These are phyloP conservation scores for Phylloporus rhodoxanthus DNA, from an alignment of 768 basidiomycete species.

Conservation along the genomic window DNA sequence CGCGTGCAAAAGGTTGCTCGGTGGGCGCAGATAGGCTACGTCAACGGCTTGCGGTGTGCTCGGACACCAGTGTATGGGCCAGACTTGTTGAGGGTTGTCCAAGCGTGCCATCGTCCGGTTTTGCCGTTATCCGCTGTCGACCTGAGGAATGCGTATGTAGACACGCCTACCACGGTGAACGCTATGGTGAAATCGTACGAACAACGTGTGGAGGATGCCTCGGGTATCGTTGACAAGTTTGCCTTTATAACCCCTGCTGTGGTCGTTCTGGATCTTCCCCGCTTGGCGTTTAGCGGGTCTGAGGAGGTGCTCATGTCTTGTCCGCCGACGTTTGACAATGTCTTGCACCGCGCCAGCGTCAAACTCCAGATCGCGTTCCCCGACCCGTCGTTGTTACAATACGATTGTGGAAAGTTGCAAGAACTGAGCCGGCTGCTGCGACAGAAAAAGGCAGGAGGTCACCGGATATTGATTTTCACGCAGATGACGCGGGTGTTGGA, in stretches of 20 bases:
- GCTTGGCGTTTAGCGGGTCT: slow-evolving; percentile 49
- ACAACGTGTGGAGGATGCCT: slow-evolving; percentile 51
- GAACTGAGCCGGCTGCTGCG: slow-evolving; percentile 72
- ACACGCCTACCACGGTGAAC: slow-evolving; percentile 38
- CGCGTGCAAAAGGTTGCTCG: slow-evolving; percentile 48
- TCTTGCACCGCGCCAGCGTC: slow-evolving; percentile 67
- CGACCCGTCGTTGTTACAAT: slow-evolving; percentile 81
- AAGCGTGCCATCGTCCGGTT: slow-evolving; percentile 40
- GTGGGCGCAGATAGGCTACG: slow-evolving; percentile 65
- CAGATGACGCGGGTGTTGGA: slow-evolving; percentile 96
- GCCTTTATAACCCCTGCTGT: slow-evolving; percentile 76
- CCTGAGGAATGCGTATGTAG: slow-evolving; percentile 35
- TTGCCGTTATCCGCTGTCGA: slow-evolving; percentile 46
- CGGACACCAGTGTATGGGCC: slow-evolving; percentile 38
- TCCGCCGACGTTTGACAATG: slow-evolving; percentile 52
- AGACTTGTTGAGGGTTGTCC: slow-evolving; percentile 41
- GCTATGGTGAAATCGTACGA: slow-evolving; percentile 58
- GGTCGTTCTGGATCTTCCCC: slow-evolving; percentile 69
- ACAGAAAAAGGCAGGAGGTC: slow-evolving; percentile 80
- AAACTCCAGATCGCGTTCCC: slow-evolving; percentile 93
- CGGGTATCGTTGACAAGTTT: slow-evolving; percentile 56
- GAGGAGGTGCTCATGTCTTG: slow-evolving; percentile 25
- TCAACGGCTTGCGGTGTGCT: slow-evolving; percentile 70
- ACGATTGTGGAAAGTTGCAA: slow-evolving; percentile 95
- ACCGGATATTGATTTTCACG: slow-evolving; percentile 91